Conservation (phyloP, 2,329 filamentous ascomycete species). For the Gliomastix tumulicola region DNA sequence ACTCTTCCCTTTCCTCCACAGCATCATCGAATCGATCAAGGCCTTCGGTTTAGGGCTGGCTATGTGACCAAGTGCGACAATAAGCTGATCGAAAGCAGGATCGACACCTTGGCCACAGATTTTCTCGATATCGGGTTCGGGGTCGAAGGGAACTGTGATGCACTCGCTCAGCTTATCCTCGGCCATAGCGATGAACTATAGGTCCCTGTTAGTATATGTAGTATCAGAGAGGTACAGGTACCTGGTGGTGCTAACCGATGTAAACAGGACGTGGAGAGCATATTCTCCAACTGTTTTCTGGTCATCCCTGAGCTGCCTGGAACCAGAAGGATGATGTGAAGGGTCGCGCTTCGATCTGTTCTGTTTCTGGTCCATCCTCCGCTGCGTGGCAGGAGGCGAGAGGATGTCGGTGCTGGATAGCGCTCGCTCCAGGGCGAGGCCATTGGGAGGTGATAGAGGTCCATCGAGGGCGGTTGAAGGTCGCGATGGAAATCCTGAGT, state of each 20-base stretch:
- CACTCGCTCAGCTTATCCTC: conserved; percentile 92
- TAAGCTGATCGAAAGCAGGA: conserved; percentile 85
- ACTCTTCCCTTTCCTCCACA: conserved; percentile 95
- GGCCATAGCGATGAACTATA: conserved; percentile 94
- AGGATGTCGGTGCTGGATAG: conserved; percentile 38
- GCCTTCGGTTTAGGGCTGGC: conserved; percentile 90
- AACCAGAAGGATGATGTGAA: conserved; percentile 68
- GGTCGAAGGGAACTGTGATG: conserved; percentile 70
- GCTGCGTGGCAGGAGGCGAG: conserved; percentile 35
- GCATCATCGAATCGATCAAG: conserved; percentile 94
- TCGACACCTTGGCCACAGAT: conserved; percentile 90
- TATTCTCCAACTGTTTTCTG: conserved; percentile 96
- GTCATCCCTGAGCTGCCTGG: conserved; percentile 63
- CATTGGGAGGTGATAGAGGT: conserved; percentile 12
- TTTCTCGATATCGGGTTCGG: conserved; percentile 76
- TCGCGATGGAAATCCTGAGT: conserved; percentile 28
- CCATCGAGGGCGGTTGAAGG: conserved; percentile 43
- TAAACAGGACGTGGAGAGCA: conserved; percentile 92
- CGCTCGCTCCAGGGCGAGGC: conserved; percentile 32
- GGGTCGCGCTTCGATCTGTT: conserved; percentile 67
- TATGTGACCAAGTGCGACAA: conserved; percentile 88
- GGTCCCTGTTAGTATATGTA: conserved; percentile 10
- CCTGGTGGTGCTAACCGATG: conserved; percentile 59
- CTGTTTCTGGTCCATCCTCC: conserved; percentile 53
- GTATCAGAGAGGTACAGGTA: too few relatives aligned